These are phyloP conservation scores for Hypoxylon sp. DNA, from an alignment of 2,329 filamentous ascomycete species.

Conservation along the genomic window DNA sequence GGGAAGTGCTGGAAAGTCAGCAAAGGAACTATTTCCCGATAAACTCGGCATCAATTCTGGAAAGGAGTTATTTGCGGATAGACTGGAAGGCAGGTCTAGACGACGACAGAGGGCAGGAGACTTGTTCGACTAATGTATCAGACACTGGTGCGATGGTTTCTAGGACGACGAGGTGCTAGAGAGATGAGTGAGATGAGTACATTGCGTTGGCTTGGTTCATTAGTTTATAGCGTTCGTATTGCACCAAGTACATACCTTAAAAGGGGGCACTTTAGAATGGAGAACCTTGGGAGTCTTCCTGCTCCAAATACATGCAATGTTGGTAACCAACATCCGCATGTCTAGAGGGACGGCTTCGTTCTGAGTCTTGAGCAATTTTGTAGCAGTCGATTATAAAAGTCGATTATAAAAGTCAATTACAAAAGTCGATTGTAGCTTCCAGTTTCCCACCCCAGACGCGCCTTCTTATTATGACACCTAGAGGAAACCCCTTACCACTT, in stretches of 20 bases:
- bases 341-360: too few relatives aligned
- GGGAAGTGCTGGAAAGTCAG: conserved; percentile 68
- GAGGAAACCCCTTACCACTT: not conserved
- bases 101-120: conserved; percentile 79
- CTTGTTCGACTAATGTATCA: conserved; percentile 71
- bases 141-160: not conserved
- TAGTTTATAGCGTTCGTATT: conserved; percentile 1
- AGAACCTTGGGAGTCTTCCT: not conserved
- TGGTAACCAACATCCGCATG: too few relatives aligned
- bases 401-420: too few relatives aligned
- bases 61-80: conserved; percentile 79
- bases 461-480: not conserved
- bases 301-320: too few relatives aligned
- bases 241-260: not conserved
- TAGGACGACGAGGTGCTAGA: not conserved
- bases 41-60: conserved; percentile 73
- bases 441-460: not conserved
- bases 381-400: not conserved
- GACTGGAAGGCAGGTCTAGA: conserved; percentile 69
- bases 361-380: too few relatives aligned
- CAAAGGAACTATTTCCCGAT: conserved; percentile 78
- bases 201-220: conserved; percentile 2
- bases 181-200: not conserved
- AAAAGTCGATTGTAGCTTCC: not conserved
- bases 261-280: not conserved